Evolutionary conservation across 164 flowering plant genomes (phyloP).

Genomic region (Pachysandra terminalis): DNA sequence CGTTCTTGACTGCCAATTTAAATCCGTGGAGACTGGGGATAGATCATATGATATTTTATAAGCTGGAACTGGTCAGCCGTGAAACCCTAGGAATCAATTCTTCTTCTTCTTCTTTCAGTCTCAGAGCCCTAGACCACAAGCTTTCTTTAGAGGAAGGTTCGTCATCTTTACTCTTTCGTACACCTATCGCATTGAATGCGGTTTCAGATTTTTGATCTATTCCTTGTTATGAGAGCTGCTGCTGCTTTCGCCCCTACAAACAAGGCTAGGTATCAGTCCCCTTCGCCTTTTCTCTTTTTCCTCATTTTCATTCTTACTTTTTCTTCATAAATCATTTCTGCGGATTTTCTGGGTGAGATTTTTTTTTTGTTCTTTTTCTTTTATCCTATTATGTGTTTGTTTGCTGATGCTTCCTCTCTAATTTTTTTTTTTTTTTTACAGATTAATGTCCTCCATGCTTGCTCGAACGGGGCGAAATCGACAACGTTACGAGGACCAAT

Average conservation of each 20-base stretch:
- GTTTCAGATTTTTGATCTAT: background rate
- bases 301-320: background rate
- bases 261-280: background rate
- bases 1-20: slow-evolving; percentile 10
- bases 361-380: background rate
- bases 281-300: background rate
- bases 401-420: background rate
- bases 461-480: slow-evolving; percentile 52
- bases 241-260: background rate
- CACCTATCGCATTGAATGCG: slow-evolving; percentile 11
- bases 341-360: background rate
- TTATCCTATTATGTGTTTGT: too few species aligned
- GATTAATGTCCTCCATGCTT: slow-evolving; percentile 29
- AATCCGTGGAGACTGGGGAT: background rate
- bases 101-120: background rate
- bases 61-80: slow-evolving; percentile 3
- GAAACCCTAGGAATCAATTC: background rate
- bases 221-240: slow-evolving; percentile 10
- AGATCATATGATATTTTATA: slow-evolving; percentile 13
- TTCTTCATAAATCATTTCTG: background rate
- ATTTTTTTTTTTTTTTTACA: background rate
- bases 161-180: too few species aligned
- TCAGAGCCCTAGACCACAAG: background rate
- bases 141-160: too few species aligned
- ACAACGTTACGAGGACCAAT: slow-evolving; percentile 49